Percentiles rank a stretch among this genome's conserved stretches.
Evolutionary conservation across 805 yeast species (phyloP).

Genomic region (Candida sakaeoensis): DNA sequence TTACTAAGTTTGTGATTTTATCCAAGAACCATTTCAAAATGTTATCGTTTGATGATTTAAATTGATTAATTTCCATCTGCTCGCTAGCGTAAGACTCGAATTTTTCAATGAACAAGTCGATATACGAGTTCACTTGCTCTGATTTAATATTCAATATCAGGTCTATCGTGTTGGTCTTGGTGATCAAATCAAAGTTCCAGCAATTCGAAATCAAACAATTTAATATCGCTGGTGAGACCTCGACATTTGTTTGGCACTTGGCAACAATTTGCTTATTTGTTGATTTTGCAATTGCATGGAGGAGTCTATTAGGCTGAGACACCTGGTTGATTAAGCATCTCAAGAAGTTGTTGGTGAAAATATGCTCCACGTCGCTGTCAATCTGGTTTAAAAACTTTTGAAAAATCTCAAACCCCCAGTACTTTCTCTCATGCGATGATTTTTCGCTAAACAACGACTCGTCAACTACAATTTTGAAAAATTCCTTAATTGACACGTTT

Average conservation of each 20-base stretch:
- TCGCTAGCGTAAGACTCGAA: conserved; percentile 20
- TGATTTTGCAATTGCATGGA: conserved; percentile 63
- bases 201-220: conserved; percentile 42
- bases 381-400: conserved; percentile 37
- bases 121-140: conserved; percentile 15
- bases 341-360: conserved; percentile 64
- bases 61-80: conserved; percentile 18
- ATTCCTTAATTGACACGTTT: conserved; percentile 47
- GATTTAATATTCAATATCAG: conserved; percentile 22
- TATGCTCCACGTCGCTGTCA: conserved; percentile 16
- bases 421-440: conserved; percentile 82
- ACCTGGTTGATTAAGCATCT: conserved; percentile 76
- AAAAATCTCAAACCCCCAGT: conserved; percentile 78
- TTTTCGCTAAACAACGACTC: conserved; percentile 72
- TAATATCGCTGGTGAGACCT: conserved; percentile 33
- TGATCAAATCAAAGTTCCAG: conserved; percentile 69
- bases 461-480: conserved; percentile 79
- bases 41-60: conserved; percentile 28
- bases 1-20: conserved; percentile 48
- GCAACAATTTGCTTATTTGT: conserved; percentile 44
- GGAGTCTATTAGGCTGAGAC: conserved; percentile 57
- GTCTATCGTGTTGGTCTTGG: conserved; percentile 67
- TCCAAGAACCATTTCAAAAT: conserved; percentile 60
- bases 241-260: conserved; percentile 32
- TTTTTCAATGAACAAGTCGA: conserved; percentile 20